phyloP scores from a whole-genome alignment of 2,329 filamentous ascomycete species.

The Fusarium pseudonygamai region DNA sequence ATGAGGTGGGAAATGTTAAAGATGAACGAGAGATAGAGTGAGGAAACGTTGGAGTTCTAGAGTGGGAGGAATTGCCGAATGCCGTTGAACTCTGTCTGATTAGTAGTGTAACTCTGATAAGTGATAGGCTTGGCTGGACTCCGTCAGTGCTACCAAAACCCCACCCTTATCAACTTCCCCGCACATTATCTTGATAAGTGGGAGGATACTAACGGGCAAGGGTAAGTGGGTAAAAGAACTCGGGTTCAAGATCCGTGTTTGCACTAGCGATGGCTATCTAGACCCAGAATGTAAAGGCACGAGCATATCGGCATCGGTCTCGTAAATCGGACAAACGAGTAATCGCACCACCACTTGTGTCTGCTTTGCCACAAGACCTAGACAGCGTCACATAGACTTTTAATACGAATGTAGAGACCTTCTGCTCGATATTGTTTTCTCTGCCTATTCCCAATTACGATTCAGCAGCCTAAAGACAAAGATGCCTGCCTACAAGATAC shows the following conservation, averaged over 20 bases:
- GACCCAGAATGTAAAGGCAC: neutral
- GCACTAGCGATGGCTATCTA: neutral
- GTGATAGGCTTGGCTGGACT: neutral
- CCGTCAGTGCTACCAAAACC: neutral
- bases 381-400: neutral
- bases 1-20: slow-evolving; percentile 12
- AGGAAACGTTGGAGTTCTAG: neutral
- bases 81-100: neutral
- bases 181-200: slow-evolving; percentile 9
- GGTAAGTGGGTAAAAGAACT: neutral
- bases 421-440: neutral
- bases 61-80: slow-evolving; percentile 11
- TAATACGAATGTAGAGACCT: neutral
- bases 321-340: neutral
- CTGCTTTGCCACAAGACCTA: neutral
- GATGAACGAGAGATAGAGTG: slow-evolving; percentile 3
- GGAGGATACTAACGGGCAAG: neutral
- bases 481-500: neutral
- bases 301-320: neutral
- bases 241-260: neutral
- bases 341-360: neutral
- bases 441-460: neutral
- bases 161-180: slow-evolving; percentile 10
- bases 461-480: neutral
- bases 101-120: neutral